Conservation (phyloP, 495 filamentous ascomycete species). For the Choiromyces venosus region DNA sequence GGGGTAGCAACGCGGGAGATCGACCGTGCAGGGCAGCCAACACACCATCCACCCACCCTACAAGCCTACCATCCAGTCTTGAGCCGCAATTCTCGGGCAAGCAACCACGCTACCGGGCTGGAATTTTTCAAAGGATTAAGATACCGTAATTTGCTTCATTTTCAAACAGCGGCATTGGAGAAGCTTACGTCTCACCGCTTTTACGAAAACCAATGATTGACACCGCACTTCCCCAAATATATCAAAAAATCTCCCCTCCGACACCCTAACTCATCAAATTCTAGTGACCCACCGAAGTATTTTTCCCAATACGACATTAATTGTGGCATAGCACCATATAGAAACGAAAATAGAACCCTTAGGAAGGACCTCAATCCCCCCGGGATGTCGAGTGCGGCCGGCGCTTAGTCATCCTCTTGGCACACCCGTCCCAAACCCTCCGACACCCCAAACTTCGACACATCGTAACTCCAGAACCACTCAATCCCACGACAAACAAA, state of each 20-base stretch:
- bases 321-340: too few species aligned
- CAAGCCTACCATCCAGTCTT: neutral
- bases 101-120: neutral
- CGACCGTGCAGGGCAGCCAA: neutral
- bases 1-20: neutral
- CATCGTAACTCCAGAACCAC: neutral
- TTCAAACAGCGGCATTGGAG: neutral
- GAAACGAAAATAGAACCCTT: too few species aligned
- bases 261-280: neutral
- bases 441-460: neutral
- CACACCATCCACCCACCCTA: slow-evolving; percentile 1
- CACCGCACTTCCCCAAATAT: neutral
- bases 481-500: neutral
- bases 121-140: too few species aligned
- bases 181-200: neutral
- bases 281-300: neutral
- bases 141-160: too few species aligned
- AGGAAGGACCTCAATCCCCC: neutral
- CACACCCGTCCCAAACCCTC: neutral
- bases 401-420: neutral
- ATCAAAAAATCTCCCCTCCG: too few species aligned
- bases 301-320: too few species aligned
- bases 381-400: neutral
- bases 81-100: neutral
- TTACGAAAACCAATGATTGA: neutral